A percentile compares a stretch with the other conserved stretches of the same genome.
These are phyloP conservation scores for Xylaria cubensis DNA, from an alignment of 495 filamentous ascomycete species.

Conservation along the genomic window DNA sequence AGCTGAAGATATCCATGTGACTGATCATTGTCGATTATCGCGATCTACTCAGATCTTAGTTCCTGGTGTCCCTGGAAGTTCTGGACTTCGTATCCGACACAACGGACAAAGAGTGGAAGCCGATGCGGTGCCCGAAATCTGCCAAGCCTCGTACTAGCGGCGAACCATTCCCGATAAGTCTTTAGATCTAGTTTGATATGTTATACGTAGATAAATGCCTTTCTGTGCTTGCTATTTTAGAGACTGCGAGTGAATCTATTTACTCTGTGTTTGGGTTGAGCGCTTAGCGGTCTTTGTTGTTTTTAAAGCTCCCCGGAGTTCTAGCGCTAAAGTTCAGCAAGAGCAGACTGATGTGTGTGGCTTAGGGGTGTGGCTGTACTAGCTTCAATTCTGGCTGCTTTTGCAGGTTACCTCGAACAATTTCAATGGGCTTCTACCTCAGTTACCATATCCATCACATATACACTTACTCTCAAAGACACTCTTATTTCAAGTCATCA, in stretches of 20 bases:
- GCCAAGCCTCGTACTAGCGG: constrained; percentile 11
- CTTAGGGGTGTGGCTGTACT: not conserved
- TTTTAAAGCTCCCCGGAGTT: not conserved
- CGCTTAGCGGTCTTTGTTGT: not conserved
- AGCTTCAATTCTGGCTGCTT: too few relatives aligned
- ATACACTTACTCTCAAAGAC: not conserved
- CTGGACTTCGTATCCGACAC: not conserved
- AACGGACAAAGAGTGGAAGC: not conserved
- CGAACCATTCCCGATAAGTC: not conserved
- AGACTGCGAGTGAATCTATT: not conserved
- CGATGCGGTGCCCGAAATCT: not conserved
- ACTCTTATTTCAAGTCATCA: not conserved
- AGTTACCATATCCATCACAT: too few relatives aligned
- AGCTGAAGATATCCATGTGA: constrained; percentile 5
- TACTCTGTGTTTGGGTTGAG: not conserved
- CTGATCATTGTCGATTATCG: constrained; percentile 7
- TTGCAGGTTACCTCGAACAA: too few relatives aligned
- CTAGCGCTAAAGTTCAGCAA: constrained; percentile 6
- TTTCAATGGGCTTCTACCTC: too few relatives aligned
- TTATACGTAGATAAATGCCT: not conserved
- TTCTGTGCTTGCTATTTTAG: not conserved
- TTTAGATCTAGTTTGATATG: not conserved
- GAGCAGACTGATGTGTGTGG: not conserved
- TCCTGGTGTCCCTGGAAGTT: constrained; percentile 13
- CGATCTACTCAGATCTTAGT: not conserved